Conservation (phyloP, 2,329 filamentous ascomycete genomes). For the Fusarium gaditjirri region DNA sequence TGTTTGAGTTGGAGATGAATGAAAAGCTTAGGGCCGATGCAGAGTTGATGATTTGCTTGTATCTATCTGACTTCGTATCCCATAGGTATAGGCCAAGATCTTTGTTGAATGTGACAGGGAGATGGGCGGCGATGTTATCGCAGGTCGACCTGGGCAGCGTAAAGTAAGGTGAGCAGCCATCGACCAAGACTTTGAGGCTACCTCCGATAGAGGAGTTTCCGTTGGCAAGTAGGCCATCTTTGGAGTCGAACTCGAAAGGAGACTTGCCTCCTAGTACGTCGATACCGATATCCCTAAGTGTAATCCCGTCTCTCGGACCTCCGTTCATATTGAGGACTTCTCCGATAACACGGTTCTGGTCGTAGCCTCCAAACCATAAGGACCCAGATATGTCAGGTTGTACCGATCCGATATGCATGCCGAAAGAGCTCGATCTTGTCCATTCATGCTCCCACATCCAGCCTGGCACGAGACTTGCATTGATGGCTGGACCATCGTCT, state of each 20-base stretch:
- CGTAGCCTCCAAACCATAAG: slow-evolving; percentile 7
- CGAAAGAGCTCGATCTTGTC: slow-evolving; percentile 1
- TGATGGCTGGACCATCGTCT: background rate
- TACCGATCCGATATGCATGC: slow-evolving; percentile 9
- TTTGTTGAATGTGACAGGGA: background rate
- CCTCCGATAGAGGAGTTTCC: background rate
- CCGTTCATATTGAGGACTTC: slow-evolving; percentile 6
- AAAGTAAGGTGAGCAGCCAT: slow-evolving; percentile 7
- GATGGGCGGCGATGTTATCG: background rate
- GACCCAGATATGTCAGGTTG: background rate
- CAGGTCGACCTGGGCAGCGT: slow-evolving; percentile 10
- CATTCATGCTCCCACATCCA: background rate
- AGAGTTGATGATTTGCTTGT: background rate
- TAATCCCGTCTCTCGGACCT: slow-evolving; percentile 2
- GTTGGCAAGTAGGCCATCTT: background rate
- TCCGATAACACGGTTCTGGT: slow-evolving; percentile 7
- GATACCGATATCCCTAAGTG: slow-evolving; percentile 1
- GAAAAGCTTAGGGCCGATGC: background rate
- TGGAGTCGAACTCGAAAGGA: background rate
- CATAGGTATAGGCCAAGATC: background rate
- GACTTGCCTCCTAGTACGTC: background rate
- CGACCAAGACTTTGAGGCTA: slow-evolving; percentile 4
- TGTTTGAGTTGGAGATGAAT: slow-evolving; percentile 8
- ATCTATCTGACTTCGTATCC: background rate
- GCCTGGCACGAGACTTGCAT: slow-evolving; percentile 7